Conservation (phyloP, 1,284 basidiomycete species). For the Ustilago lituana region DNA sequence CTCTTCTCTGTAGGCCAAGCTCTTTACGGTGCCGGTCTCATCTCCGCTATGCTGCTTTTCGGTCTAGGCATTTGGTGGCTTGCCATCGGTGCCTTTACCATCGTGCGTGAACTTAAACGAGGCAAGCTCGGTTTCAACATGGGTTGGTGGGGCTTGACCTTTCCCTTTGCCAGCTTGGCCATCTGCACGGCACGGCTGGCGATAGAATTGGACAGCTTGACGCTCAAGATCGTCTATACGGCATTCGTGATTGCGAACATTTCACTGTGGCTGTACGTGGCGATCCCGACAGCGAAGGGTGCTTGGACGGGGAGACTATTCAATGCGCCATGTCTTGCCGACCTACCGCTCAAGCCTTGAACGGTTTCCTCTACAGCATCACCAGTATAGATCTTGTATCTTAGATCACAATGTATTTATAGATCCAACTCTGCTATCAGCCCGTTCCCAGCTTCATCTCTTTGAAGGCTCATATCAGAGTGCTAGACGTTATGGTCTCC, state of each 20-base stretch:
- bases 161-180: constrained; percentile 51
- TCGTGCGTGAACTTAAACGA: constrained; percentile 40
- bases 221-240: constrained; percentile 56
- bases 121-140: constrained; percentile 56
- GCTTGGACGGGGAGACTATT: constrained; percentile 52
- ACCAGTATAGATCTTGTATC: too few relatives aligned
- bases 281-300: constrained; percentile 53
- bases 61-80: constrained; percentile 59
- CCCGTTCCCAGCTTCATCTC: too few relatives aligned
- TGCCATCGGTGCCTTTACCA: constrained; percentile 44
- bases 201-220: constrained; percentile 48
- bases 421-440: too few relatives aligned
- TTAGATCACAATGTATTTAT: too few relatives aligned
- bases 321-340: constrained; percentile 58
- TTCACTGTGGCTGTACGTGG: constrained; percentile 47
- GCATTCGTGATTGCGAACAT: constrained; percentile 44
- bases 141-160: constrained; percentile 57
- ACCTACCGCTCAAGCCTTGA: constrained; percentile 49
- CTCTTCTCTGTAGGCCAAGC: constrained; percentile 49
- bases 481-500: too few relatives aligned
- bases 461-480: too few relatives aligned
- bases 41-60: constrained; percentile 54
- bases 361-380: too few relatives aligned
- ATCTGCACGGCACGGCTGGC: constrained; percentile 52
- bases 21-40: constrained; percentile 55